Percentiles rank a stretch among this genome's conserved stretches.
phyloP scores from a whole-genome alignment of 257 asterid species.

The Gentiana macrophylla region DNA sequence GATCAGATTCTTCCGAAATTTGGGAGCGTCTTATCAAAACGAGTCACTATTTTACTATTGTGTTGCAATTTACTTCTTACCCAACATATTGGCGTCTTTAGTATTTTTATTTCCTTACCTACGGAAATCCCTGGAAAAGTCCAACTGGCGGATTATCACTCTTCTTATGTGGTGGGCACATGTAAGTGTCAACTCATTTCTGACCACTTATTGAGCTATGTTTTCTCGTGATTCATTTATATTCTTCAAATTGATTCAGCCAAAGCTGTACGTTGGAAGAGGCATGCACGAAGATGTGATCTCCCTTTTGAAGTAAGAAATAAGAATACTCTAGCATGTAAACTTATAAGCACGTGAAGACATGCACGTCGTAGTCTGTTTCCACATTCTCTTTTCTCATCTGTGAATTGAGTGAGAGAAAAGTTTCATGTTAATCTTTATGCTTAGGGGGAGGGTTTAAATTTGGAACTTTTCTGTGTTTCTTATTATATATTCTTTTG shows the following conservation, averaged over 20 bases:
- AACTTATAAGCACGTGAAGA: too few relatives aligned
- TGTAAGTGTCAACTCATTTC: constrained; percentile 28
- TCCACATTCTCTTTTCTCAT: neutral
- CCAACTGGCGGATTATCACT: constrained; percentile 57
- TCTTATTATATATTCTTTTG: constrained; percentile 6
- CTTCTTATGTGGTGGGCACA: constrained; percentile 97
- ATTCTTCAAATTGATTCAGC: constrained; percentile 31
- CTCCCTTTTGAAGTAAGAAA: constrained; percentile 83
- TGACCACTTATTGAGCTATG: constrained; percentile 13
- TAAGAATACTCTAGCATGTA: constrained; percentile 5
- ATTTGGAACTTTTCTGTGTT: neutral
- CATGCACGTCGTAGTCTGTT: too few relatives aligned
- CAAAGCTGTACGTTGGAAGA: constrained; percentile 92
- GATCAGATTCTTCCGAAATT: constrained; percentile 48
- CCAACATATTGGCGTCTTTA: constrained; percentile 69
- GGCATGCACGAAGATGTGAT: constrained; percentile 98
- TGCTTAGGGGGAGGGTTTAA: neutral
- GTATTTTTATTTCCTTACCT: constrained; percentile 71
- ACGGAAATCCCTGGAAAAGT: constrained; percentile 74
- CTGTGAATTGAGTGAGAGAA: neutral
- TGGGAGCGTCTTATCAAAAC: constrained; percentile 65
- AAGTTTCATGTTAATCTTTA: too few relatives aligned
- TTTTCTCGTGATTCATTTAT: neutral
- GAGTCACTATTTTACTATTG: constrained; percentile 65
- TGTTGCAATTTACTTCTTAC: constrained; percentile 75